Evolutionary conservation across 2,329 filamentous ascomycete species (phyloP).

Genomic region (Stagonosporopsis cucurbitacearum): DNA sequence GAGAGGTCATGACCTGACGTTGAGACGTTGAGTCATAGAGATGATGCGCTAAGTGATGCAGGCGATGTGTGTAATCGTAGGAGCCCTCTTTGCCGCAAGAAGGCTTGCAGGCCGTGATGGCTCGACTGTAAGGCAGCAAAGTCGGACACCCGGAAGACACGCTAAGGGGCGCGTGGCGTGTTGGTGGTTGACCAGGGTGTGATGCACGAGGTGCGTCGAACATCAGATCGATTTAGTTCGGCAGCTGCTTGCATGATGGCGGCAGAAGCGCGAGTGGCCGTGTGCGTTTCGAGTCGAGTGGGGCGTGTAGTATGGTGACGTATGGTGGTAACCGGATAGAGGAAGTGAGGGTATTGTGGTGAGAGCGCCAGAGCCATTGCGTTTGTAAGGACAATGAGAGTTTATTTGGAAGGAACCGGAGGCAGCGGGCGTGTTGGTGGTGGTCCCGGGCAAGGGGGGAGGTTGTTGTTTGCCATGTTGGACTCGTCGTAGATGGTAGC

Average conservation of each 20-base stretch:
- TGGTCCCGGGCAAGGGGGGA: conserved; percentile 57
- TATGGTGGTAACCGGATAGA: conserved; percentile 12
- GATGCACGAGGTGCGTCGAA: conserved; percentile 33
- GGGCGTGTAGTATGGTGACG: conserved; percentile 27
- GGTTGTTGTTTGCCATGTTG: conserved; percentile 50
- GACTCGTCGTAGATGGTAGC: conserved; percentile 48
- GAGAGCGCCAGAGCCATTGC: conserved; percentile 37
- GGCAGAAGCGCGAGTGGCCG: conserved; percentile 25
- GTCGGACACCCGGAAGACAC: conserved; percentile 27
- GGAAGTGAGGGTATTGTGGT: conserved; percentile 26
- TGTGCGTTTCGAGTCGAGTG: conserved; percentile 27
- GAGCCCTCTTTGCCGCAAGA: conserved; percentile 11
- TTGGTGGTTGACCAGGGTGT: conserved; percentile 20
- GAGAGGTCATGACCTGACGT: conserved; percentile 30
- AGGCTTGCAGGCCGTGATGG: conserved; percentile 26
- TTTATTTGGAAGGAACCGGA: conserved; percentile 54
- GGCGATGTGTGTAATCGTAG: conserved; percentile 20
- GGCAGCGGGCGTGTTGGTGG: conserved; percentile 57
- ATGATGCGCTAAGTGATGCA: conserved; percentile 27
- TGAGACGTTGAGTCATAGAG: conserved; percentile 34
- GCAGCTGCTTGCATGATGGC: conserved; percentile 34
- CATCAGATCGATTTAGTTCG: conserved; percentile 35
- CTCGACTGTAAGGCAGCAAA: conserved; percentile 23
- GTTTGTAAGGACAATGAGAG: conserved; percentile 23
- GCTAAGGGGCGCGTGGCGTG: conserved; percentile 12